A percentile compares a stretch with the other conserved stretches of the same genome.
Evolutionary conservation across 2,329 filamentous ascomycete genomes (phyloP).

Genomic region (Daldinia eschscholtzii): DNA sequence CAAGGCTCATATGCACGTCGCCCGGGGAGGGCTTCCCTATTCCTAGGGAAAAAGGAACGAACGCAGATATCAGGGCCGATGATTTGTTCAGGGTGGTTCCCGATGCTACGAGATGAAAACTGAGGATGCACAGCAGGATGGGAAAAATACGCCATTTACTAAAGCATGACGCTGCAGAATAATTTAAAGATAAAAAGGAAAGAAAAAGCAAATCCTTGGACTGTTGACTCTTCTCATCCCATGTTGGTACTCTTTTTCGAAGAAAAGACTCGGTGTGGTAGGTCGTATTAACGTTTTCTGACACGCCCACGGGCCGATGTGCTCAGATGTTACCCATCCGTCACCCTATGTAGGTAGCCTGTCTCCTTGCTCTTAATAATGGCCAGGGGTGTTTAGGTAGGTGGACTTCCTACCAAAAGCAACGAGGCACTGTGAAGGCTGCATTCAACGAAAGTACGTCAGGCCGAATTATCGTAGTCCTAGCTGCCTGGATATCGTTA

Average conservation of each 20-base stretch:
- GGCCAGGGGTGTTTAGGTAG: neutral
- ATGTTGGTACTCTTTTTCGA: conserved; percentile 11
- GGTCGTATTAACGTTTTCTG: conserved; percentile 38
- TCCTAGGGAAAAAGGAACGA: conserved; percentile 22
- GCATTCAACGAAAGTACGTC: conserved; percentile 10
- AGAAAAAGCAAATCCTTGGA: neutral
- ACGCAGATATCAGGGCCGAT: conserved; percentile 28
- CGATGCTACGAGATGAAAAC: conserved; percentile 30
- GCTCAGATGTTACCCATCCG: conserved; percentile 38
- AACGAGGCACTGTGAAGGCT: conserved; percentile 18
- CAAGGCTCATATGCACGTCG: conserved; percentile 41
- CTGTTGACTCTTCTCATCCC: neutral
- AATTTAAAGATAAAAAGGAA: conserved; percentile 17
- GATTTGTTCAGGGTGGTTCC: conserved; percentile 29
- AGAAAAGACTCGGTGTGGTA: conserved; percentile 27
- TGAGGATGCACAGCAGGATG: conserved; percentile 20
- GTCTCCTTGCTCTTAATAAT: conserved; percentile 15
- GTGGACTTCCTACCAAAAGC: conserved; percentile 12
- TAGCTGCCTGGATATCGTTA: neutral
- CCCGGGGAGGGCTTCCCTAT: conserved; percentile 34
- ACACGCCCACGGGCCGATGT: conserved; percentile 40
- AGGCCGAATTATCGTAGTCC: conserved; percentile 9
- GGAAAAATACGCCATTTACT: conserved; percentile 32
- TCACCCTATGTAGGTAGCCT: conserved; percentile 19
- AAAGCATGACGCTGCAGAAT: conserved; percentile 35